These are phyloP conservation scores for Chaetomium fimeti DNA, from an alignment of 495 filamentous ascomycete species.

Conservation along the genomic window DNA sequence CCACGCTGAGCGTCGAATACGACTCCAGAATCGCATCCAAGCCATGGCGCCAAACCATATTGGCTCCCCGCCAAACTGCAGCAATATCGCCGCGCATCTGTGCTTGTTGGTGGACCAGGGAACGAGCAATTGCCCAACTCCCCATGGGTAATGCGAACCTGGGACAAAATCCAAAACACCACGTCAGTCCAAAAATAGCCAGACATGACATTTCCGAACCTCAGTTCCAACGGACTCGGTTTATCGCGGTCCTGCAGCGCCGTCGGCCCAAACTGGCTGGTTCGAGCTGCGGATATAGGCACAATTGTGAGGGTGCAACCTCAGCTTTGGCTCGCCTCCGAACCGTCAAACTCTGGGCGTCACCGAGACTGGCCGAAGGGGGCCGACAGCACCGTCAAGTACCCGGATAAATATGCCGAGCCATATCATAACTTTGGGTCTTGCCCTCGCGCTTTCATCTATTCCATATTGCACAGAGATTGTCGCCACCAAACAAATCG, in stretches of 20 bases:
- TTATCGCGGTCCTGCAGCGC: constrained; percentile 33
- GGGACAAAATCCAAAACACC: constrained; percentile 19
- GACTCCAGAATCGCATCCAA: constrained; percentile 21
- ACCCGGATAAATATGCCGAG: constrained; percentile 39
- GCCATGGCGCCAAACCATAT: constrained; percentile 20
- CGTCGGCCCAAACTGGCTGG: constrained; percentile 30
- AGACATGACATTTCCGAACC: not conserved
- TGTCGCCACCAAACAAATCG: constrained; percentile 33
- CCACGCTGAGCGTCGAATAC: constrained; percentile 23
- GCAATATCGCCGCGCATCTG: constrained; percentile 24
- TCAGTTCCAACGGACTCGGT: constrained; percentile 25
- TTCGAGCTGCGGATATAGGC: constrained; percentile 30
- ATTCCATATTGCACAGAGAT: constrained; percentile 40
- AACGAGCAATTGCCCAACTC: not conserved
- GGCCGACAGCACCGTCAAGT: constrained; percentile 17
- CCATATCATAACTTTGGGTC: constrained; percentile 31
- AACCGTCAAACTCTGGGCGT: constrained; percentile 22
- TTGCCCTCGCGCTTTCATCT: constrained; percentile 36
- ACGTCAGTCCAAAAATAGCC: constrained; percentile 38
- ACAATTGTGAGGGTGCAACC: constrained; percentile 34
- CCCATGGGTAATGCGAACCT: constrained; percentile 9
- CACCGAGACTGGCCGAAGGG: constrained; percentile 22
- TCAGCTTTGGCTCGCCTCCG: constrained; percentile 24
- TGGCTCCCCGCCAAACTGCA: constrained; percentile 16
- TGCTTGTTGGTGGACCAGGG: constrained; percentile 18